Evolutionary conservation across 192 early-diverging fungal species (phyloP), one percentile per base, ranked within the genome.

Genomic region (Gonapodya sp.): DNA sequence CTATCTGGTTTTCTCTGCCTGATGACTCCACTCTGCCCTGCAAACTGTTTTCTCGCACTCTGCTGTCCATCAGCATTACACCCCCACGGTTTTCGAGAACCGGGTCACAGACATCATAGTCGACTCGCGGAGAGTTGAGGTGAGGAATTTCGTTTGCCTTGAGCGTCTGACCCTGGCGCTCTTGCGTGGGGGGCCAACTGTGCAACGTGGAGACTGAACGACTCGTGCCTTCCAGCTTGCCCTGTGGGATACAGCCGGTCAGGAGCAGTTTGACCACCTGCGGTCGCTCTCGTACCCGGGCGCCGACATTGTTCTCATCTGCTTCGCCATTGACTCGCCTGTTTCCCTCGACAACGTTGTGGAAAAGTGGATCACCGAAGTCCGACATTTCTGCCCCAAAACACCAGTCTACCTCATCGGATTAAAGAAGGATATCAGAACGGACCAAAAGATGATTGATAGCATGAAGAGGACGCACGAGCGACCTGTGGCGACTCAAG

Each of bases 231-330:
- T 24, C 8, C 8, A 64, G 85, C 87, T 99, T 35, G 95, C 94
- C 36, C 86, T 98, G 31, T 99, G 96, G 95, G 97, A 99, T 92
- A 98, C 96, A 81, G 96, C 96, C 78, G 92, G 92, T 1, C 92
- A 93, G 79, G 92, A 93, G 79, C 92, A 93, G 80, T 93, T 91
- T 82, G 92, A 93, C 83, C 88, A 92, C 35, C 82, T 93, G n/a
- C 80, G 92, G 64, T 89, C 92, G 18, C 82, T 93, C 32, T 91
- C 89, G 0, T 93, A 93, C 81, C 90, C 91, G 72, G 91, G 92
- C 82, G 88, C 91, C 2, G 85, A 93, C 78, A 89, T 92, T 0
- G 84, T 93, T n/a, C 85, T 93, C 31, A 93, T 93, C 81, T 92
- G 91, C 75, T 93, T 86, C 84, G 84, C 92, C 0, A 86, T 92